Evolutionary conservation across 75 land plant species (phyloP).

Genomic region (Selaginella moellendorffii): DNA sequence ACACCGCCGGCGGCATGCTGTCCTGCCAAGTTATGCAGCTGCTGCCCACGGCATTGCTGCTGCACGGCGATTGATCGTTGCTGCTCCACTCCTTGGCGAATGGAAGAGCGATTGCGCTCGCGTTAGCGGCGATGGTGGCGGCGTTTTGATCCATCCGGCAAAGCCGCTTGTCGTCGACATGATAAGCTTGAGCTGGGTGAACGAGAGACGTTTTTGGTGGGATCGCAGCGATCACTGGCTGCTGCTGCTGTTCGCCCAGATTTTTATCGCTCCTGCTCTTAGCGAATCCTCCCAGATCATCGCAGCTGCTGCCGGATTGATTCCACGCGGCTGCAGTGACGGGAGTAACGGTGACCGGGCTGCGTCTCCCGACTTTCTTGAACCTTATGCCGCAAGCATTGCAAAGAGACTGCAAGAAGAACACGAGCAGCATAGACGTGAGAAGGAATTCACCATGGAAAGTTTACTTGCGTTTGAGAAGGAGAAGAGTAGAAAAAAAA

Average conservation of each 20-base stretch:
- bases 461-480: no score
- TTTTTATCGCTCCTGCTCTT: no score
- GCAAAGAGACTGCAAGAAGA: not conserved
- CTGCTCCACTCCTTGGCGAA: not conserved
- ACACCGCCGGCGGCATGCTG: not conserved
- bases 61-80: not conserved
- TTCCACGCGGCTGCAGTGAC: not conserved
- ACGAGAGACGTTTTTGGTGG: no score
- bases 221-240: no score
- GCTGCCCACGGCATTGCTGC: not conserved
- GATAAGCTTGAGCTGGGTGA: no score
- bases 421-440: not conserved
- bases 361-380: not conserved
- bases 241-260: no score
- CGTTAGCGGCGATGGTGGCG: no score
- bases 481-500: no score
- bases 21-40: not conserved
- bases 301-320: not conserved
- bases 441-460: not conserved
- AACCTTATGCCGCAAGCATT: not conserved
- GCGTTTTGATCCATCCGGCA: no score
- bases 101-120: no score
- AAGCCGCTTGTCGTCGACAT: no score
- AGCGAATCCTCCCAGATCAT: not conserved
- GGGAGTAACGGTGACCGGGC: not conserved